phyloP scores from a whole-genome alignment of 768 basidiomycete genomes.

The Leucosporidium scottii region DNA sequence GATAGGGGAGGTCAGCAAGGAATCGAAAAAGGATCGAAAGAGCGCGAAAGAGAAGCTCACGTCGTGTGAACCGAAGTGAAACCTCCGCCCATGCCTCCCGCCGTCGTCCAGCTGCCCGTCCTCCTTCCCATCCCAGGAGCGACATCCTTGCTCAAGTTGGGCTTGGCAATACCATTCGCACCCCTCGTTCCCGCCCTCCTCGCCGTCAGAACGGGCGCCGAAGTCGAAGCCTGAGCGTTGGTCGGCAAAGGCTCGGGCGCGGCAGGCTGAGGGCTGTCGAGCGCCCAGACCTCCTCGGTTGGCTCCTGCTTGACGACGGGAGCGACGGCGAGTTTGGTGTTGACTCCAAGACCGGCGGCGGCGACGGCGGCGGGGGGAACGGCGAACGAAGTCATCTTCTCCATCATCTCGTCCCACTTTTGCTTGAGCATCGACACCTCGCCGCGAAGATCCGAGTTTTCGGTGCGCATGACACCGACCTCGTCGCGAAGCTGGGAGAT shows the following conservation, averaged over 20 bases:
- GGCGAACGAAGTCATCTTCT: slow-evolving; percentile 28
- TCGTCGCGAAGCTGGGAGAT: slow-evolving; percentile 46
- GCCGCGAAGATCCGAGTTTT: slow-evolving; percentile 34
- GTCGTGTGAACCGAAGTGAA: slow-evolving; percentile 32
- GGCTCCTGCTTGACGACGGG: neutral
- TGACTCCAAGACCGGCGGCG: neutral
- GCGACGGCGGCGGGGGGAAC: neutral
- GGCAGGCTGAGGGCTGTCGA: neutral
- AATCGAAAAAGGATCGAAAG: neutral
- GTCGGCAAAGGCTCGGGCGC: neutral
- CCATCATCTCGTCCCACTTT: slow-evolving; percentile 37
- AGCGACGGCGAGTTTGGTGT: neutral
- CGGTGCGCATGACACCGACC: slow-evolving; percentile 23
- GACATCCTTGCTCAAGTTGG: slow-evolving; percentile 41
- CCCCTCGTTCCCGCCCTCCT: neutral
- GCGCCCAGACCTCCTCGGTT: neutral
- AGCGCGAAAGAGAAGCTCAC: neutral
- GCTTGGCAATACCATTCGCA: slow-evolving; percentile 24
- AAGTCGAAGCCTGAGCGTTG: neutral
- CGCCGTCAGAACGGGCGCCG: neutral
- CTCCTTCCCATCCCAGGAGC: slow-evolving; percentile 21
- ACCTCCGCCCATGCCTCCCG: slow-evolving; percentile 11
- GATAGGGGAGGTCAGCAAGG: neutral
- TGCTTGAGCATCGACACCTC: slow-evolving; percentile 45
- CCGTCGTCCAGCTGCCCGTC: slow-evolving; percentile 10